phyloP scores from a whole-genome alignment of 2,329 filamentous ascomycete species.

The Alternaria ethzedia region DNA sequence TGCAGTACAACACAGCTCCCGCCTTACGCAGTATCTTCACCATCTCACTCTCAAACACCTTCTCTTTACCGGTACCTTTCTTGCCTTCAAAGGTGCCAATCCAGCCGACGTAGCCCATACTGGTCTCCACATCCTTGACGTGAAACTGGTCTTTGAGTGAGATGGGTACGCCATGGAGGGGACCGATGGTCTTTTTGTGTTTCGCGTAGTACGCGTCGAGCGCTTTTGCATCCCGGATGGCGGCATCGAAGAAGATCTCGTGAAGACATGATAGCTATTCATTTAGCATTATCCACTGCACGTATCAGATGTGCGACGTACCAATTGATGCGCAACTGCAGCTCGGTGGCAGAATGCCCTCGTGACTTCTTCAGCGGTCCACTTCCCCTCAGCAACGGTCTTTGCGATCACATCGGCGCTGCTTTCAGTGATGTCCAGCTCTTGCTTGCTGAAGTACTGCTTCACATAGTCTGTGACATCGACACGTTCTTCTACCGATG shows the following conservation, averaged over 20 bases:
- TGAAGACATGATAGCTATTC: conserved; percentile 47
- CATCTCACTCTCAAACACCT: conserved; percentile 64
- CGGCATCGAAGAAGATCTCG: conserved; percentile 57
- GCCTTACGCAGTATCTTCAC: conserved; percentile 60
- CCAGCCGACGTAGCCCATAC: conserved; percentile 70
- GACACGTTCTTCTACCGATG: conserved; percentile 58
- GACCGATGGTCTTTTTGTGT: conserved; percentile 47
- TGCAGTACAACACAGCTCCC: conserved; percentile 64
- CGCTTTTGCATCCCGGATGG: conserved; percentile 50
- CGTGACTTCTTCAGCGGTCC: conserved; percentile 63
- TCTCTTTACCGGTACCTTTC: conserved; percentile 59
- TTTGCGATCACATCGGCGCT: conserved; percentile 63
- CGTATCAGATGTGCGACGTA: neutral
- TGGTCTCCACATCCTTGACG: conserved; percentile 54
- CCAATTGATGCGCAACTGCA: conserved; percentile 59
- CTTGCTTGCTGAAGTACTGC: conserved; percentile 59
- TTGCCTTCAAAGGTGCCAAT: conserved; percentile 67
- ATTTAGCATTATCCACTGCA: neutral
- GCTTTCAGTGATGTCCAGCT: conserved; percentile 67
- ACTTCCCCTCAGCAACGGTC: conserved; percentile 60
- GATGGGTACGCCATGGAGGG: conserved; percentile 56
- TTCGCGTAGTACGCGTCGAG: conserved; percentile 50
- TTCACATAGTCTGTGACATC: conserved; percentile 59
- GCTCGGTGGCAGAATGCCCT: conserved; percentile 64
- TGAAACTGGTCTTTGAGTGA: conserved; percentile 60